Evolutionary conservation across 768 basidiomycete genomes (phyloP), one percentile per base, ranked within the genome.

Genomic region (Polyporus arcularius): DNA sequence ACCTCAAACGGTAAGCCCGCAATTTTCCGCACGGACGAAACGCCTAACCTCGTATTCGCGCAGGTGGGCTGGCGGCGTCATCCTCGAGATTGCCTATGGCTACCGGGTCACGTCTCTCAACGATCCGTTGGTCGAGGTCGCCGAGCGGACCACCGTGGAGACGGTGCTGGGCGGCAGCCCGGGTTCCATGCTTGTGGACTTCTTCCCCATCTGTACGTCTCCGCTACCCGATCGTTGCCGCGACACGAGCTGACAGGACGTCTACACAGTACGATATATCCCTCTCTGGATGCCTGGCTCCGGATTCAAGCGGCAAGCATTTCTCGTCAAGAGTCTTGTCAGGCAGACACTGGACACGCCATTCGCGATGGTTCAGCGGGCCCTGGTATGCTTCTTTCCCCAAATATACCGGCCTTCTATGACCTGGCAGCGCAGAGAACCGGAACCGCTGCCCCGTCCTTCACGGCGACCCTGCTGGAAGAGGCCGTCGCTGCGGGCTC

Each of bases 331-430:
- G 53, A 45, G 45, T 4, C 53, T 62, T 31, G 45, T 62, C 30
- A 43, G 57, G 9, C 31, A 40, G 48, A 58, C 57, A 12, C 46
- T 62, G 31, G 48, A 62, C 38, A 58, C 53, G 5, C 61, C 61
- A n/a, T 67, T 57, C 56, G 58, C 60, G n/a, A 65, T 67, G 58
- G 66, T 67, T n/a, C 62, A 65, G 32, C 35, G 48, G 30, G 55
- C 58, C 4, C 31, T 67, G 59, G 66, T 67, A n/a, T 30, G 61
- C 2, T 38, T 4, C 12, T 11, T 15, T 30, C 18, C 14, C 40
- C 18, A 35, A 15, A 11, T 16, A 35, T 28, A 12, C 3, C 48
- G 28, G 10, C 38, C 39, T 35, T 11, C 5, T 21, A 14, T 10
- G 9, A 46, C 35, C 16, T 12, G 10, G 40, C 7, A 18, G 28